Evolutionary conservation across 192 early-diverging fungal species (phyloP).

Genomic region (Obelidium mucronatum): DNA sequence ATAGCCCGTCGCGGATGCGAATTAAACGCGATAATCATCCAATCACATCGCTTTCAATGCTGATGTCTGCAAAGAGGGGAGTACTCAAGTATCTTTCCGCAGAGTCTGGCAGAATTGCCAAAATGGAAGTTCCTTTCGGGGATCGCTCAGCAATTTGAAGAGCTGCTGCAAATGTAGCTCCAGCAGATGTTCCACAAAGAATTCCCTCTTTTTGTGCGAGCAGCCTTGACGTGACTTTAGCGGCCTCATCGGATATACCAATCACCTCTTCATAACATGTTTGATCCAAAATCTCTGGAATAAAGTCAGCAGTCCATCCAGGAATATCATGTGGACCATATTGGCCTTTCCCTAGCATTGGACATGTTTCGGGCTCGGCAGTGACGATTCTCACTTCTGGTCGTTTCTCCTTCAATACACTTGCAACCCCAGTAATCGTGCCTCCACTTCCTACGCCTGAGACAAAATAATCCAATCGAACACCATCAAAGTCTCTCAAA

Average conservation of each 20-base stretch:
- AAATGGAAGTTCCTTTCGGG: slow-evolving; percentile 27
- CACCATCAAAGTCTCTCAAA: slow-evolving; percentile 46
- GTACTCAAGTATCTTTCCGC: slow-evolving; percentile 44
- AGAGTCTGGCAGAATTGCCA: slow-evolving; percentile 46
- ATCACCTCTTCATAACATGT: slow-evolving; percentile 14
- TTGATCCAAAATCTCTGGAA: slow-evolving; percentile 38
- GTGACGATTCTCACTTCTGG: slow-evolving; percentile 40
- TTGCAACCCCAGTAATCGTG: slow-evolving; percentile 40
- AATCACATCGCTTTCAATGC: slow-evolving; percentile 34
- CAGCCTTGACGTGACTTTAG: slow-evolving; percentile 36
- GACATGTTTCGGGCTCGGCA: slow-evolving; percentile 34
- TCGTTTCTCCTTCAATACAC: slow-evolving; percentile 26
- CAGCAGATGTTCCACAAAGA: slow-evolving; percentile 40
- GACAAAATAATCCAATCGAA: slow-evolving; percentile 49
- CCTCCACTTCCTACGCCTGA: slow-evolving; percentile 47
- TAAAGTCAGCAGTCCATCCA: slow-evolving; percentile 47
- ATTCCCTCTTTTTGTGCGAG: slow-evolving; percentile 48
- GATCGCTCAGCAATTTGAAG: slow-evolving; percentile 39
- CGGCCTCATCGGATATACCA: slow-evolving; percentile 31
- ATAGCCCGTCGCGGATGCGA: no score
- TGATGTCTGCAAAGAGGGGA: slow-evolving; percentile 44
- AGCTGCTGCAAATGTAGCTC: slow-evolving; percentile 39
- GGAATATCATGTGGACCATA: slow-evolving; percentile 39
- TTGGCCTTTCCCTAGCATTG: slow-evolving; percentile 13
- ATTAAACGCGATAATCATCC: no score